Base-by-base conservation (phyloP, 352 stramenopile genomes). In the Phytophthora boehmeriae region DNA sequence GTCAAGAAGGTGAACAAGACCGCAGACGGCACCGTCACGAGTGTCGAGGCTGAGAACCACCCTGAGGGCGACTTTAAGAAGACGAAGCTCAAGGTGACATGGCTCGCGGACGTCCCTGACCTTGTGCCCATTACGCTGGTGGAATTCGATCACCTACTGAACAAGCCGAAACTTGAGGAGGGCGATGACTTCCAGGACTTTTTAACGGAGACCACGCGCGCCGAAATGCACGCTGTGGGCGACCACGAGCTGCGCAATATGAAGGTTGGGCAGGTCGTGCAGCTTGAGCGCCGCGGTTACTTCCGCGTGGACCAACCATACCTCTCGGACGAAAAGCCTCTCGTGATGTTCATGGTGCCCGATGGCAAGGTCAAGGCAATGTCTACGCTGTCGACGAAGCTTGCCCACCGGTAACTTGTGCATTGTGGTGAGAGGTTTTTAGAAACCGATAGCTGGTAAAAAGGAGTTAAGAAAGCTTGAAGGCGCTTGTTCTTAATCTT, bases 61-160 rank as follows among this genome's bases (percentile, higher is more conserved):
- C 86, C 86, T 4, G 75, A 89, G 45, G 84, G 86, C 39, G 86
- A 98, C 66, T 90, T 99, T 38, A 96, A 98, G 72, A 93, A 99
- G 69, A 98, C 89, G 34, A 98, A 97, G 79, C 78, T 98, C 50
- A 98, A 98, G 74, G 71, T 99, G 25, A 98, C 90, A 42, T 99
- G 97, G 97, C 85, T 99, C 48, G 90, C 93, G 8, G 82, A 97
- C 55, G 83, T 93, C 45, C 76, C 86, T 17, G 90, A 98, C 49
- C 76, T 97, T 19, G 89, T 97, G 48, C 86, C 89, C 25, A 84
- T 96, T 13, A 84, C 86, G 63, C 76, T 99, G 8, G 93, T 98
- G 38, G 98, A 99, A 80, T 99, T 99, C 72, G 98, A 99, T 72
- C 96, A 99, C 76, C 76, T 99, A 46, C 93, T 99, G 14, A 98